Percentiles rank a stretch among this genome's conserved stretches.
Evolutionary conservation across 2,329 filamentous ascomycete species (phyloP).

Genomic region (Paraphaeosphaeria minitans): DNA sequence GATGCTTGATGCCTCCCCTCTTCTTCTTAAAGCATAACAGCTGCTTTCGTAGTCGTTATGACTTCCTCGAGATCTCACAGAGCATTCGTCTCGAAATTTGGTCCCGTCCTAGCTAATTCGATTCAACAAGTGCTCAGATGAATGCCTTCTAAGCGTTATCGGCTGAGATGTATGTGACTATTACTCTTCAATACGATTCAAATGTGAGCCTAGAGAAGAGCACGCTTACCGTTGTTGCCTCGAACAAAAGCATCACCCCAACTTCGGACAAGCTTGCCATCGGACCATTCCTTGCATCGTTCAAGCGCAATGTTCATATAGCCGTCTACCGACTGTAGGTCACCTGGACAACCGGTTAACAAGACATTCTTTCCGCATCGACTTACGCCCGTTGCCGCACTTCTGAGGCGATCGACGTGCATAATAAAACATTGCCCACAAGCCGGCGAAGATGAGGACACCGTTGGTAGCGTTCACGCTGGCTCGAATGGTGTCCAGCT

Average conservation of each 20-base stretch:
- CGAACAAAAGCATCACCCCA: conserved; percentile 96
- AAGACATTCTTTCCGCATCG: not conserved
- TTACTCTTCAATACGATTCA: not conserved
- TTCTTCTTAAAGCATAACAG: not conserved
- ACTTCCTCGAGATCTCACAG: not conserved
- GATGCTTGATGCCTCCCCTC: not conserved
- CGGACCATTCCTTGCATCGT: conserved; percentile 89
- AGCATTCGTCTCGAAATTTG: not conserved
- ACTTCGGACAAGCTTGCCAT: conserved; percentile 78
- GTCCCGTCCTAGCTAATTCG: not conserved
- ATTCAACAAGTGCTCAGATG: not conserved
- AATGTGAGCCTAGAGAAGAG: not conserved
- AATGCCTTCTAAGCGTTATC: conserved; percentile 1
- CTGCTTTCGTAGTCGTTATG: not conserved
- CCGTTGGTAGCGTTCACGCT: too few relatives aligned
- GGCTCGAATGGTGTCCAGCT: too few relatives aligned
- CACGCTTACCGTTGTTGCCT: conserved; percentile 83
- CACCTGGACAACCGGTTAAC: conserved; percentile 63
- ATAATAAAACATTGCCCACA: too few relatives aligned
- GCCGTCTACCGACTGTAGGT: conserved; percentile 94
- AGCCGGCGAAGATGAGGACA: too few relatives aligned
- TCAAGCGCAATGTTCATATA: conserved; percentile 99
- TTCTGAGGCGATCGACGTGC: too few relatives aligned
- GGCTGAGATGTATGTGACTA: conserved; percentile 10
- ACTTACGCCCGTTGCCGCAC: too few relatives aligned